A percentile compares a stretch with the other conserved stretches of the same genome.
Conservation (phyloP, 1,284 basidiomycete genomes). For the Cutaneotrichosporon sp. region DNA sequence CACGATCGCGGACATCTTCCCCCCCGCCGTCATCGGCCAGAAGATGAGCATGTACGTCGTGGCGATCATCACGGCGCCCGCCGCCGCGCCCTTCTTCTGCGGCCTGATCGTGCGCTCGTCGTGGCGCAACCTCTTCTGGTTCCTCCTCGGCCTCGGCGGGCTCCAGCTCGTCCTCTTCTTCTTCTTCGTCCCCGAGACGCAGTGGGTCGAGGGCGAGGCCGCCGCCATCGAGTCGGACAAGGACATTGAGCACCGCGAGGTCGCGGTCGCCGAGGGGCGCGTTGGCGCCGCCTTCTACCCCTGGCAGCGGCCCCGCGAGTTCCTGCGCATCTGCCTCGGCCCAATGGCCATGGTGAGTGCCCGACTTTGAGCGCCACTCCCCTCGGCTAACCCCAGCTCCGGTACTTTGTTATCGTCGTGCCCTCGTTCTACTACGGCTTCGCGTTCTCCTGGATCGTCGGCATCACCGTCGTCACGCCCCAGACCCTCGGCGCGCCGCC, state of each 20-base stretch:
- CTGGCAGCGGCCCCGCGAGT: slow-evolving; percentile 6
- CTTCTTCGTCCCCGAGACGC: slow-evolving; percentile 50
- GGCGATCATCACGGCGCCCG: slow-evolving; percentile 39
- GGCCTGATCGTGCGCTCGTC: slow-evolving; percentile 39
- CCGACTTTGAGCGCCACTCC: no score
- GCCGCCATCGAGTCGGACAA: not conserved
- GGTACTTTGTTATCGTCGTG: slow-evolving; percentile 33
- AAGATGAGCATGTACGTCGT: slow-evolving; percentile 46
- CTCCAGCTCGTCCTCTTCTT: slow-evolving; percentile 23
- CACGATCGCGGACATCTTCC: slow-evolving; percentile 39
- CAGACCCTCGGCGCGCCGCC: slow-evolving; percentile 46
- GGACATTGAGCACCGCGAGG: not conserved
- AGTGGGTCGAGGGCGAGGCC: slow-evolving; percentile 27
- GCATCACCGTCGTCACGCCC: slow-evolving; percentile 47
- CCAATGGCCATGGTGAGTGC: slow-evolving; percentile 39
- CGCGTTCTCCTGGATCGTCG: slow-evolving; percentile 46
- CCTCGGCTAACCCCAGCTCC: slow-evolving; percentile 12
- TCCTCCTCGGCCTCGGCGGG: slow-evolving; percentile 40
- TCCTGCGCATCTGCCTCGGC: slow-evolving; percentile 8
- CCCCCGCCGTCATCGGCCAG: slow-evolving; percentile 41
- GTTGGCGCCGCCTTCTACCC: slow-evolving; percentile 7
- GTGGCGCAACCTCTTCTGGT: slow-evolving; percentile 46
- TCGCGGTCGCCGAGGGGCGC: not conserved
- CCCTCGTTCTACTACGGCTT: slow-evolving; percentile 48
- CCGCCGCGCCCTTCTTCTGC: slow-evolving; percentile 48